Evolutionary conservation across 352 stramenopile genomes (phyloP), one percentile per base, ranked within the genome.

Genomic region (Halophytophthora polymorphica): DNA sequence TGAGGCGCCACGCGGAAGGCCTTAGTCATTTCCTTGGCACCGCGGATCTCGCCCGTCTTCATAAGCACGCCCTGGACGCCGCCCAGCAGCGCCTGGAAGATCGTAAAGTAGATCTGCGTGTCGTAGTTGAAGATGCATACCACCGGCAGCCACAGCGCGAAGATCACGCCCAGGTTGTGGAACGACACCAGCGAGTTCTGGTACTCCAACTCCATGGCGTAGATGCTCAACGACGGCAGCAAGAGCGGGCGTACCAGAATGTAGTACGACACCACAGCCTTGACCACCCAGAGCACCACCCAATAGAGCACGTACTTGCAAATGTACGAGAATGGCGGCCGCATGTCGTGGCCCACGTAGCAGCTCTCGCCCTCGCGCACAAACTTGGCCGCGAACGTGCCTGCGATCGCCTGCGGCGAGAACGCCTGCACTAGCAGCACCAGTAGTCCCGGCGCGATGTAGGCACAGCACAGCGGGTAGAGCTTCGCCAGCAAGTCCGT

Each of bases 101-200:
- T 83, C 0, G 79, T 88, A 15, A 88, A 90, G 58, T 85, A 90
- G 56, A 90, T 88, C 56, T 90, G 79, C 41, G 79, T 83, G 22
- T 86, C 73, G 58, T 90, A 90, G 55, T 86, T 86, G 53, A 88
- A 90, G 40, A 90, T 83, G 49, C 74, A 88, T 17, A 71, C 73
- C 29, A 88, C 69, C 0, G 79, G 79, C 23, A 84, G 38, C 79
- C 79, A 90, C 3, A 88, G 51, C 5, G 77, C 73, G 15, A 87
- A 43, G 41, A 90, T 77, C 23, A 88, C 64, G 12, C 77, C 79
- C 17, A 90, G 56, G 48, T 90, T 90, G 57, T 87, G 73, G 58
- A 87, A 90, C 44, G 69, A 86, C 29, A 86, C 75, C 15, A 90
- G 22, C 37, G 75, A 80, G 41, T 76, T 86, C 48, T 85, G 56